phyloP scores from a whole-genome alignment of 2,329 filamentous ascomycete species.

The Penicillium sclerotigenum region DNA sequence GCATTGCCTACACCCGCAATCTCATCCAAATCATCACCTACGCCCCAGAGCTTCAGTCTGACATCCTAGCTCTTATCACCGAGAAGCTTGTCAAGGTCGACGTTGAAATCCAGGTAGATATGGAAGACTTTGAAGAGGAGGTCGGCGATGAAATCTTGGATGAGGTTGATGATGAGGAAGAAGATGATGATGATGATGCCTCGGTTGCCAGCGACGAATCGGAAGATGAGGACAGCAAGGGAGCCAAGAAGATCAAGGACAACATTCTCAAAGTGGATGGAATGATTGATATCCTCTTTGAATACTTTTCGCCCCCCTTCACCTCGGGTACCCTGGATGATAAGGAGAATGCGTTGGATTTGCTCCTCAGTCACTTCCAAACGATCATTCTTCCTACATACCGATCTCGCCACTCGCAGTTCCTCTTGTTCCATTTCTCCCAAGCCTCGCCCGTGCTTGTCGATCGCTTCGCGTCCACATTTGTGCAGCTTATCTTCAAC shows the following conservation, averaged over 20 bases:
- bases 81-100: constrained; percentile 90
- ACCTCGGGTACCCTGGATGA: constrained; percentile 63
- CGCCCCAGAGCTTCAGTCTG: constrained; percentile 70
- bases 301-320: constrained; percentile 73
- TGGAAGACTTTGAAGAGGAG: constrained; percentile 90
- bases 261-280: constrained; percentile 89
- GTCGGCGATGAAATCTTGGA: constrained; percentile 66
- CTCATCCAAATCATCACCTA: constrained; percentile 74
- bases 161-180: constrained; percentile 49
- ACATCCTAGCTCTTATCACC: constrained; percentile 78
- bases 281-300: constrained; percentile 83
- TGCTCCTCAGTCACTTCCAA: constrained; percentile 79
- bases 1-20: constrained; percentile 85
- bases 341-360: constrained; percentile 70
- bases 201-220: constrained; percentile 62
- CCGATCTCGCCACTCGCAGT: constrained; percentile 89
- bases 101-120: constrained; percentile 87
- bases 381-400: constrained; percentile 87
- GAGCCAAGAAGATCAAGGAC: constrained; percentile 68
- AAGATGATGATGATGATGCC: constrained; percentile 73
- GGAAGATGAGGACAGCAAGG: constrained; percentile 44
- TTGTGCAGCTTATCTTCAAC: constrained; percentile 70
- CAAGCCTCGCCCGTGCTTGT: constrained; percentile 75
- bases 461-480: constrained; percentile 76
- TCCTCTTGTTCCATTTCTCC: constrained; percentile 91